A percentile compares a stretch with the other conserved stretches of the same genome.
Conservation (phyloP, 164 flowering plant species). For the Euptelea pleiosperma region DNA sequence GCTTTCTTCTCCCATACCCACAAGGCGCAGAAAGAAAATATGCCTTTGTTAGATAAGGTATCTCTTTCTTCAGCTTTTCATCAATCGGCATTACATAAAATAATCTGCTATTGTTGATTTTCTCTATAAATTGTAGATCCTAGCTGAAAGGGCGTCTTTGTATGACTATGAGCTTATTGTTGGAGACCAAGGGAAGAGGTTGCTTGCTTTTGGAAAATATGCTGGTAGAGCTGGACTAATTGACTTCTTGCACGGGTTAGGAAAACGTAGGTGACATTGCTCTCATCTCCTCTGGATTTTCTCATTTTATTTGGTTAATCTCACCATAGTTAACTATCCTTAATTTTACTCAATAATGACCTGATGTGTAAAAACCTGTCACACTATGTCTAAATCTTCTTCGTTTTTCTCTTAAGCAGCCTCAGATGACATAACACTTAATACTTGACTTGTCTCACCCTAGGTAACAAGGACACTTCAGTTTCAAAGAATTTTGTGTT, state of each 20-base stretch:
- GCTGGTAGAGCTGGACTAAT: conserved; percentile 98
- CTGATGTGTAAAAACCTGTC: no score
- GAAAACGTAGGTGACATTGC: conserved; percentile 54
- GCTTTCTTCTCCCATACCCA: conserved; percentile 98
- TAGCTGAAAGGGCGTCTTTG: conserved; percentile 67
- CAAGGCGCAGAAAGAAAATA: conserved; percentile 95
- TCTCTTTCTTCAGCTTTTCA: background rate
- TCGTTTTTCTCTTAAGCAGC: no score
- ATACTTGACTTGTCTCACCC: no score
- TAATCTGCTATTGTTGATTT: conserved; percentile 10
- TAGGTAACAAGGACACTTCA: no score
- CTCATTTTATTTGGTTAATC: background rate
- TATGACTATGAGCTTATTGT: conserved; percentile 96
- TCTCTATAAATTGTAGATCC: conserved; percentile 38
- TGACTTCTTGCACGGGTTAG: conserved; percentile 80
- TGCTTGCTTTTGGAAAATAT: conserved; percentile 93
- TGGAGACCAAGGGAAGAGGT: conserved; percentile 76
- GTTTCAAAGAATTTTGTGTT: no score
- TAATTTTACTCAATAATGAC: no score
- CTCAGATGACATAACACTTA: no score
- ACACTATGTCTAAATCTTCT: no score
- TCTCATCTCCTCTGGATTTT: background rate
- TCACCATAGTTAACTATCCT: no score
- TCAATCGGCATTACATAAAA: background rate
- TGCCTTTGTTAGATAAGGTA: conserved; percentile 94